phyloP scores from a whole-genome alignment of 78 protist species.

The Fonticula alba region DNA sequence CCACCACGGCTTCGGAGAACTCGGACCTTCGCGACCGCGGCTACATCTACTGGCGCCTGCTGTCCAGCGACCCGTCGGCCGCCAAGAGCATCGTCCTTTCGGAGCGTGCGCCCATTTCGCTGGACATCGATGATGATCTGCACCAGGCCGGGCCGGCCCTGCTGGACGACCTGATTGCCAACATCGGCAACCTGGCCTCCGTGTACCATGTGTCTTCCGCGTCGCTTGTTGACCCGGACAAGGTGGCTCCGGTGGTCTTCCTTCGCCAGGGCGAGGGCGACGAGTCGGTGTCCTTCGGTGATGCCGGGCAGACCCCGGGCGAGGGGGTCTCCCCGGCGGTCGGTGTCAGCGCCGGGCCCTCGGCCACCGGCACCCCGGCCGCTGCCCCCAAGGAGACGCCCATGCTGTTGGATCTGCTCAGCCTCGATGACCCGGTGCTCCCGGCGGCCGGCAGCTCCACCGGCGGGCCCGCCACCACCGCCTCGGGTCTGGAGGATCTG shows the following conservation, averaged over 20 bases:
- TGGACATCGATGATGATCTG: constrained; percentile 29
- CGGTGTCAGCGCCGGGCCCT: too few species aligned
- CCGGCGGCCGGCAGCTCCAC: not conserved
- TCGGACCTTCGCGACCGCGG: constrained; percentile 99
- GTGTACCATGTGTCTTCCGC: constrained; percentile 87
- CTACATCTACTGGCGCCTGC: constrained; percentile 94
- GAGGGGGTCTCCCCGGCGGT: too few species aligned
- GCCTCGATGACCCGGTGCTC: not conserved
- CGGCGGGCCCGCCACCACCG: too few species aligned
- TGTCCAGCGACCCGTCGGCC: constrained; percentile 84
- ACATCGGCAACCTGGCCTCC: constrained; percentile 75
- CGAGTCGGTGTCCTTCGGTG: not conserved
- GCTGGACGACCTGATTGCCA: constrained; percentile 63
- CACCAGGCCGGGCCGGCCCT: constrained; percentile 44
- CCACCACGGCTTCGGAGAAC: constrained; percentile 83
- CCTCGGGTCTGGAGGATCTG: too few species aligned
- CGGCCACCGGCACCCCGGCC: too few species aligned
- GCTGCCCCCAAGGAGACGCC: too few species aligned
- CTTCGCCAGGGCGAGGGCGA: not conserved
- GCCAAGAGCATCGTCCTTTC: constrained; percentile 78
- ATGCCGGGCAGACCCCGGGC: too few species aligned
- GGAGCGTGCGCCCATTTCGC: constrained; percentile 80
- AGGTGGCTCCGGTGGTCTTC: not conserved
- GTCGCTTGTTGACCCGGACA: not conserved
- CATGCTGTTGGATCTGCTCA: too few species aligned